Conservation (phyloP, 371 early-diverging fungal genomes). For the Choanephora cucurbitarum region DNA sequence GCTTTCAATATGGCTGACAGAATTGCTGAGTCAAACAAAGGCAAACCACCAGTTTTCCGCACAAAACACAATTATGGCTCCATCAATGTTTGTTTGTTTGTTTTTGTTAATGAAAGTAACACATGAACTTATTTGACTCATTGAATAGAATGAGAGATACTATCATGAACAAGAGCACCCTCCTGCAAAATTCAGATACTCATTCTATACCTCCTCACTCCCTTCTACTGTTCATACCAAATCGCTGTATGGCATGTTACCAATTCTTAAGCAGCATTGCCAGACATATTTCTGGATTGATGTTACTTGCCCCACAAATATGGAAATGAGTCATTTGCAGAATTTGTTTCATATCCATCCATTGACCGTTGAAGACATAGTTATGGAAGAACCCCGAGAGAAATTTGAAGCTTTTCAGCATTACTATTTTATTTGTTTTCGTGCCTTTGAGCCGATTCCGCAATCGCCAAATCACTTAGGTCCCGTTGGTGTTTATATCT, state of each 20-base stretch:
- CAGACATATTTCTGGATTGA: conserved; percentile 78
- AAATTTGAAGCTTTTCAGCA: conserved; percentile 88
- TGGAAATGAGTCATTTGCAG: conserved; percentile 61
- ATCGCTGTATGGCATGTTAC: conserved; percentile 16
- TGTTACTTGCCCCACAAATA: conserved; percentile 68
- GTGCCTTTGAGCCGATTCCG: conserved; percentile 67
- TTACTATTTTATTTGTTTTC: conserved; percentile 88
- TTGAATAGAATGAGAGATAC: too few species aligned
- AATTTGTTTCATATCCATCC: conserved; percentile 79
- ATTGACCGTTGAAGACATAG: conserved; percentile 89
- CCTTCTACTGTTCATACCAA: conserved; percentile 15
- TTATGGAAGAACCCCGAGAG: conserved; percentile 85
- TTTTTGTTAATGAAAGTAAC: too few species aligned
- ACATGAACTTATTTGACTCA: too few species aligned
- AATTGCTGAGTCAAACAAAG: too few species aligned
- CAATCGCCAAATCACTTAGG: conserved; percentile 65
- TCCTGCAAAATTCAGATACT: conserved; percentile 3
- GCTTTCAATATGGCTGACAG: neutral
- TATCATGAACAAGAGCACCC: too few species aligned
- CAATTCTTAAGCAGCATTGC: conserved; percentile 15
- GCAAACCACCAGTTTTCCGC: neutral
- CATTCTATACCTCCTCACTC: conserved; percentile 4
- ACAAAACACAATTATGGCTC: conserved; percentile 4
- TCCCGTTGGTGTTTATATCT: conserved; percentile 77
- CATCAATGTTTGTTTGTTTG: neutral